phyloP scores from a whole-genome alignment of 1,284 basidiomycete species.

The Sparassis latifolia region DNA sequence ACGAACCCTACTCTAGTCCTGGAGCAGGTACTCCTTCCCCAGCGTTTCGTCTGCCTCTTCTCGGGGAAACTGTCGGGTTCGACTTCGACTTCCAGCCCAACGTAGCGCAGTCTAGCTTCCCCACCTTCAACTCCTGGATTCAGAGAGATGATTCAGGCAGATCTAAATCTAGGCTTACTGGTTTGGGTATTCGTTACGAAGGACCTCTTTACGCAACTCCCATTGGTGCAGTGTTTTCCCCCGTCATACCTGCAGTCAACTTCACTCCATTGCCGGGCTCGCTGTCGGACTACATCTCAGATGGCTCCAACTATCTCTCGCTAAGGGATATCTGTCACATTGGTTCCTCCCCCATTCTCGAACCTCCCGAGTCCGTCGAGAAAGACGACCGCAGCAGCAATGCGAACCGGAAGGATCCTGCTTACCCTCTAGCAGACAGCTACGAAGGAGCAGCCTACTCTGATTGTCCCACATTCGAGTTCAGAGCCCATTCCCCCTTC shows the following conservation, averaged over 20 bases:
- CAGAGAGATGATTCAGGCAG: too few species aligned
- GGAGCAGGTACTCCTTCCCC: conserved; percentile 1
- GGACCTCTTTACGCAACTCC: conserved; percentile 1
- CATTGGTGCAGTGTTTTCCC: not conserved
- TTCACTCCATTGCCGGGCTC: not conserved
- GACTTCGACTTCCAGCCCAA: conserved; percentile 31
- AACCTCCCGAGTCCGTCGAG: not conserved
- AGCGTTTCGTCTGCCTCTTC: conserved; percentile 12
- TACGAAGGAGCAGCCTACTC: conserved; percentile 5
- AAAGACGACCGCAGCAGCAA: not conserved
- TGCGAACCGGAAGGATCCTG: not conserved
- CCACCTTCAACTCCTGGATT: too few species aligned
- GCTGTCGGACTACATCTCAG: too few species aligned
- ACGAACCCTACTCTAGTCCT: conserved; percentile 4
- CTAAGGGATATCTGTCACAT: conserved; percentile 12
- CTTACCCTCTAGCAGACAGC: not conserved
- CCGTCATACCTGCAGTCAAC: not conserved
- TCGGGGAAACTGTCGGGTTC: conserved; percentile 3
- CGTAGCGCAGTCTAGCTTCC: conserved; percentile 7
- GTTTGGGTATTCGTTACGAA: conserved; percentile 23
- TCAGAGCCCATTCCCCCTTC: conserved; percentile 5
- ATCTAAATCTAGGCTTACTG: conserved; percentile 10
- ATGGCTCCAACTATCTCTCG: not conserved
- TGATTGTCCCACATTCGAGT: conserved; percentile 8
- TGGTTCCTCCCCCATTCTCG: conserved; percentile 1